phyloP scores from a whole-genome alignment of 2,329 filamentous ascomycete genomes.

The Passalora sequoiae region DNA sequence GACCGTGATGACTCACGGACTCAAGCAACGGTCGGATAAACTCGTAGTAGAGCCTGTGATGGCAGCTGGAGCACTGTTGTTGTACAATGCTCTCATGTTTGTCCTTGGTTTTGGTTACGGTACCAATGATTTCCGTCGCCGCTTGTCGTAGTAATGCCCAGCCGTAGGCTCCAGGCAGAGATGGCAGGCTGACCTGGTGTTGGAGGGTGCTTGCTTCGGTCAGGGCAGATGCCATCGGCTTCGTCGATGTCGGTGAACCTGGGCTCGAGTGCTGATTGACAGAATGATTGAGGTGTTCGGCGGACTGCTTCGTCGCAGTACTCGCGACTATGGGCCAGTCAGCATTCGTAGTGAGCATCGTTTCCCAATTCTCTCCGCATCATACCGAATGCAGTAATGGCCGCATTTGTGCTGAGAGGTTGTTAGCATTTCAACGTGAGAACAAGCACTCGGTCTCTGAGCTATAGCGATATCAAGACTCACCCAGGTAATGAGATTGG shows the following conservation, averaged over 20 bases:
- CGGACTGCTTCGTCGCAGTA: constrained; percentile 15
- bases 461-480: not conserved
- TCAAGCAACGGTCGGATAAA: too few relatives aligned
- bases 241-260: constrained; percentile 15
- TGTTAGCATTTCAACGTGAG: not conserved
- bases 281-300: constrained; percentile 10
- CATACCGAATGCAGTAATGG: constrained; percentile 14
- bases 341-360: not conserved
- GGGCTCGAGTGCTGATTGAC: constrained; percentile 15
- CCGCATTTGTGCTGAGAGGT: constrained; percentile 5
- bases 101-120: constrained; percentile 16
- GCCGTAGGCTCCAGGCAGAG: constrained; percentile 10
- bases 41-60: too few relatives aligned
- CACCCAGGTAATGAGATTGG: constrained; percentile 19
- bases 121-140: constrained; percentile 18
- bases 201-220: constrained; percentile 17
- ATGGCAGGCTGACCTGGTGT: constrained; percentile 12
- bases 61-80: too few relatives aligned
- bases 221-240: constrained; percentile 16
- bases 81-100: constrained; percentile 8
- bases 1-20: too few relatives aligned
- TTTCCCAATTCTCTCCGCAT: not conserved
- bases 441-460: not conserved
- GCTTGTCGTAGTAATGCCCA: constrained; percentile 14
- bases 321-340: constrained; percentile 1